Base-by-base conservation (phyloP, 371 early-diverging fungal genomes). In the Dinochytrium kinnereticum region DNA sequence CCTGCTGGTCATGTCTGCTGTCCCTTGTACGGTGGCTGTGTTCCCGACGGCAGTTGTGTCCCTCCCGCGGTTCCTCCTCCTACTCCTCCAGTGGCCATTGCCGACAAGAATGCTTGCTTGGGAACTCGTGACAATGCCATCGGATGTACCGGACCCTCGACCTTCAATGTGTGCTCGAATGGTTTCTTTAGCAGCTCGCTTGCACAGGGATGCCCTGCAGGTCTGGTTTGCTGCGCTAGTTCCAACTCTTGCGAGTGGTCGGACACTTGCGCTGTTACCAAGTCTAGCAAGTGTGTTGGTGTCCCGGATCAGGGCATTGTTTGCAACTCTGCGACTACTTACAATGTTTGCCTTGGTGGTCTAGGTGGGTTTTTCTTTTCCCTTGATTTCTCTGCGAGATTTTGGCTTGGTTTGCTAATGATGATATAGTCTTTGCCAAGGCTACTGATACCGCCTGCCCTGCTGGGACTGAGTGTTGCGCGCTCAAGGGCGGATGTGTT, bases 291-390 rank as follows among this genome's bases (percentile, higher is more conserved):
- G 21, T 70, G 70, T 30, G 26, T 7, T 21, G 70, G 70, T 10
- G n/a, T 37, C 10, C 24, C 70, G 7, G 53, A 70, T 30, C 36
- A 59, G 13, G 59, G 2, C 7, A 34, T 70, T 57, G 5, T 34
- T 28, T 70, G 70, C 59, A 70, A 55, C 24, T 31, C 51, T 1
- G 2, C 70, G 5, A 70, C 36, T 5, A 70, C 70, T 34, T 70
- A 50, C 59, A 70, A 70, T 34, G 34, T 70, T 38, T 70, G 70
- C 44, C 17, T 44, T n/a, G 30, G 30, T 28, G 66, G 66, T 2
- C 44, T 66, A n/a, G 44, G 44, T 44, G 19, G 7, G 19, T 13
- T 19, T 13, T 44, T 44, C 19, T 44, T 44, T n/a, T n/a, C n/a
- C n/a, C n/a, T n/a, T n/a, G n/a, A n/a, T n/a, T n/a, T n/a, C n/a